These are phyloP conservation scores for Singerocomus inundabilis DNA, from an alignment of 1,284 basidiomycete genomes.

Conservation along the genomic window DNA sequence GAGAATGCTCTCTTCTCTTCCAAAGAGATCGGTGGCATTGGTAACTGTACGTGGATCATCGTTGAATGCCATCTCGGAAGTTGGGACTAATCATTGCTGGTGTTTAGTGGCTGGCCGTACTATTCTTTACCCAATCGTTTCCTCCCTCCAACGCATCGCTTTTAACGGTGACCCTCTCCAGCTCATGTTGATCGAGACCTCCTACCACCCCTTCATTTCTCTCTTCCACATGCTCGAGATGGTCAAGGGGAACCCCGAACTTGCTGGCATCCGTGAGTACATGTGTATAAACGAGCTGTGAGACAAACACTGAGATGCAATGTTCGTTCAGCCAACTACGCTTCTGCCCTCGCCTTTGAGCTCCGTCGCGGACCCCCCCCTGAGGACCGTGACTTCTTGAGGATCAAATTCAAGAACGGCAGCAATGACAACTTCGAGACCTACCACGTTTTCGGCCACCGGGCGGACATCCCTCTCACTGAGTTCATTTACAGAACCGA, in stretches of 20 bases:
- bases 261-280: constrained; percentile 62
- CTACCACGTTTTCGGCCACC: constrained; percentile 67
- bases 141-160: constrained; percentile 69
- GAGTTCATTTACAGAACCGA: constrained; percentile 78
- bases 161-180: constrained; percentile 78
- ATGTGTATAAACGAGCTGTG: neutral
- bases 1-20: constrained; percentile 77
- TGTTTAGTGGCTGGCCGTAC: constrained; percentile 74
- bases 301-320: constrained; percentile 10
- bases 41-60: constrained; percentile 58
- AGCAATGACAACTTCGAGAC: constrained; percentile 57
- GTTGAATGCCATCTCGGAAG: neutral
- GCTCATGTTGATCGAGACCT: constrained; percentile 71
- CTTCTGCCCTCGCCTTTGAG: constrained; percentile 77
- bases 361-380: constrained; percentile 69
- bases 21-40: constrained; percentile 58
- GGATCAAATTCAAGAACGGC: constrained; percentile 85
- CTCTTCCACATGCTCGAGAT: constrained; percentile 78
- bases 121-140: constrained; percentile 67
- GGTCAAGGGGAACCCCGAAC: constrained; percentile 52
- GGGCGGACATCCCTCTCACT: constrained; percentile 68
- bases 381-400: constrained; percentile 75
- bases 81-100: constrained; percentile 11
- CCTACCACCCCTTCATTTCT: constrained; percentile 88
- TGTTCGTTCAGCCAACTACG: constrained; percentile 62